Percentiles rank a stretch among this genome's conserved stretches.
Conservation (phyloP, 2,329 filamentous ascomycete species). For the Fusarium sp. region DNA sequence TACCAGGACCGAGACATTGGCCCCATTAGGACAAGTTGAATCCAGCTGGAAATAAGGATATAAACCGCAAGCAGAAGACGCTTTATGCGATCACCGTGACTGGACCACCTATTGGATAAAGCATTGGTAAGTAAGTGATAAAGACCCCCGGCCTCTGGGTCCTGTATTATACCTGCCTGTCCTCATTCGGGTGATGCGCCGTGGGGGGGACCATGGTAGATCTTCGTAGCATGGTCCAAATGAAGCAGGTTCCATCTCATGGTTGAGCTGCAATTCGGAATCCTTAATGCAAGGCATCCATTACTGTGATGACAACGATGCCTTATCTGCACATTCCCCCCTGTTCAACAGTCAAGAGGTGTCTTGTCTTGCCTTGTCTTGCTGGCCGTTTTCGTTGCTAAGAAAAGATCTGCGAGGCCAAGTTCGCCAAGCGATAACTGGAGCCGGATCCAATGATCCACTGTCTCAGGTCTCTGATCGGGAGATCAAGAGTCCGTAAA, state of each 20-base stretch:
- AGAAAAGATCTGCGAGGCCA: constrained; percentile 17
- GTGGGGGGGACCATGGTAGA: constrained; percentile 29
- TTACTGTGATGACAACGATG: neutral
- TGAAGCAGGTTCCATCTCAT: constrained; percentile 32
- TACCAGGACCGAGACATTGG: neutral
- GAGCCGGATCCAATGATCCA: constrained; percentile 23
- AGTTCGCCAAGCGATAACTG: constrained; percentile 19
- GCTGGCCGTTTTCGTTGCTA: neutral
- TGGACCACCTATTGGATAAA: constrained; percentile 11
- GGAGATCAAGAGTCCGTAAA: constrained; percentile 22
- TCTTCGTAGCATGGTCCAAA: constrained; percentile 41
- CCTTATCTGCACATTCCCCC: neutral
- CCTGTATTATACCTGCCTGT: constrained; percentile 20
- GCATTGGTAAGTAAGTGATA: constrained; percentile 16
- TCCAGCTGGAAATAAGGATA: constrained; percentile 27
- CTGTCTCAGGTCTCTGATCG: constrained; percentile 44
- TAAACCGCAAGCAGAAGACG: constrained; percentile 18
- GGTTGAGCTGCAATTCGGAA: constrained; percentile 4
- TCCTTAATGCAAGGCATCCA: constrained; percentile 4
- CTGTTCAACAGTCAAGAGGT: neutral
- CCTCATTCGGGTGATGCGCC: constrained; percentile 31
- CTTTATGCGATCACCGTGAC: constrained; percentile 19
- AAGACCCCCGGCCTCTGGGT: constrained; percentile 19
- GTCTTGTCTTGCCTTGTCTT: neutral
- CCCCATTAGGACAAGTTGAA: constrained; percentile 5